Conservation (phyloP, 148 eudicot genomes). For the Rhododendron mucronatum region DNA sequence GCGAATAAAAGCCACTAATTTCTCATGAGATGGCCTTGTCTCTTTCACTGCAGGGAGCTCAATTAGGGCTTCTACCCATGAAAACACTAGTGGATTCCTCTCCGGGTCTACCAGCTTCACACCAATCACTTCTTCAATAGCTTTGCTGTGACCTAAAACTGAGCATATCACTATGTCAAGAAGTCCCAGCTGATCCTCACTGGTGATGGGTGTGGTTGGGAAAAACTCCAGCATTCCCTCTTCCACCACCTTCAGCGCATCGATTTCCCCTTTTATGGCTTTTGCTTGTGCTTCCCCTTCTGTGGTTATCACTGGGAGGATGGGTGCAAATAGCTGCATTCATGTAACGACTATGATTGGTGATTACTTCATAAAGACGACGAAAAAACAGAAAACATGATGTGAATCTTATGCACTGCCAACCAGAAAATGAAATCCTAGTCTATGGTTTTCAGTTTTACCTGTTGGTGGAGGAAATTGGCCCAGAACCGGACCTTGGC, state of each 20-base stretch:
- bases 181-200: conserved; percentile 17
- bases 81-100: conserved; percentile 16
- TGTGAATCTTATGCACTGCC: background rate
- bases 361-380: background rate
- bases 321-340: conserved; percentile 17
- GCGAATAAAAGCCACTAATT: conserved; percentile 17
- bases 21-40: conserved; percentile 18
- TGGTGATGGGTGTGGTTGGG: conserved; percentile 1
- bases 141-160: conserved; percentile 15
- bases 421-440: background rate
- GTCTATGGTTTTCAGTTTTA: background rate
- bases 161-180: conserved; percentile 25
- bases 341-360: background rate
- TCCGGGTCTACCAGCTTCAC: conserved; percentile 23
- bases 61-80: conserved; percentile 19
- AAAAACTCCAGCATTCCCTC: conserved; percentile 18
- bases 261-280: conserved; percentile 12
- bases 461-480: conserved; percentile 19
- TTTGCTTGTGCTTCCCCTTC: conserved; percentile 14
- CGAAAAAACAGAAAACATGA: too few species aligned
- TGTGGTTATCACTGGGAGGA: background rate
- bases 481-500: conserved; percentile 32
- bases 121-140: conserved; percentile 22
- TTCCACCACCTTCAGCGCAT: conserved; percentile 23
- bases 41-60: conserved; percentile 26